Percentiles rank a stretch among this genome's conserved stretches.
phyloP scores from a whole-genome alignment of 768 basidiomycete species.

The Dentipellis sp. region DNA sequence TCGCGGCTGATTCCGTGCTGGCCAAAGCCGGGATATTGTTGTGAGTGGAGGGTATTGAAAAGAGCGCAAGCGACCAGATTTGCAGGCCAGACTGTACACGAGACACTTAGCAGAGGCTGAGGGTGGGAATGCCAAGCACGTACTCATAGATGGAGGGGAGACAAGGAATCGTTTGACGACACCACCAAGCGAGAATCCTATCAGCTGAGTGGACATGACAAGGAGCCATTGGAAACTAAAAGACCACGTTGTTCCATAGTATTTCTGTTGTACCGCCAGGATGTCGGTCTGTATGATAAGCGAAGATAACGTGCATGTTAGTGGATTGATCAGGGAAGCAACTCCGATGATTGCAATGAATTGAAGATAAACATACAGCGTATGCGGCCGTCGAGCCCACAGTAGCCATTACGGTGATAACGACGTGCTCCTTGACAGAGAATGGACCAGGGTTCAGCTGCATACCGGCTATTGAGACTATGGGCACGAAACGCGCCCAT shows the following conservation, averaged over 20 bases:
- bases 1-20: conserved; percentile 60
- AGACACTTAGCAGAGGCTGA: neutral
- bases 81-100: conserved; percentile 52
- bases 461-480: conserved; percentile 46
- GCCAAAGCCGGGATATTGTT: conserved; percentile 56
- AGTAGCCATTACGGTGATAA: conserved; percentile 37
- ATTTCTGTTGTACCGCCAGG: conserved; percentile 62
- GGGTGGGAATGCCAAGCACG: conserved; percentile 2
- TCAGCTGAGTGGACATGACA: conserved; percentile 66
- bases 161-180: conserved; percentile 67
- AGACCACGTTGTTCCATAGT: conserved; percentile 40
- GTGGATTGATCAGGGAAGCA: neutral
- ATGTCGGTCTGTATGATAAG: conserved; percentile 43
- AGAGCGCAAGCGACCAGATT: conserved; percentile 67
- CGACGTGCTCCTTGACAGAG: conserved; percentile 45
- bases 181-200: conserved; percentile 80
- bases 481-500: conserved; percentile 45
- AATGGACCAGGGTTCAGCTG: conserved; percentile 70
- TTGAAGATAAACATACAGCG: conserved; percentile 23
- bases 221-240: conserved; percentile 69
- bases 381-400: conserved; percentile 32
- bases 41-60: conserved; percentile 73
- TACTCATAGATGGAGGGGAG: conserved; percentile 44
- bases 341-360: neutral
- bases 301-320: neutral